Conservation (phyloP, 345 rosid genomes). For the Syzygium aqueum region DNA sequence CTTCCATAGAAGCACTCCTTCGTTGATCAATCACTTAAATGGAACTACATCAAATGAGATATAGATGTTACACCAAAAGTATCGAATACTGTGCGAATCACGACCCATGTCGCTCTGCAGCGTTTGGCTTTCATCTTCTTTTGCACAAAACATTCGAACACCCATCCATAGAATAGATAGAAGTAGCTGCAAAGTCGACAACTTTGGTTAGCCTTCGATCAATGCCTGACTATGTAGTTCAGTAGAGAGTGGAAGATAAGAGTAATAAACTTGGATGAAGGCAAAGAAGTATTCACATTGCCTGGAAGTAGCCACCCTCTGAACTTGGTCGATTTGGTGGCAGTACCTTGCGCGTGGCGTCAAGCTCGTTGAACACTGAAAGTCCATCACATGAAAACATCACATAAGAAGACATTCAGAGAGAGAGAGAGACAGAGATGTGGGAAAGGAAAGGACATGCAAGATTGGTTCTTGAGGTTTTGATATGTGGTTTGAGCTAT, state of each 20-base stretch:
- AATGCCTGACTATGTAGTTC: not conserved
- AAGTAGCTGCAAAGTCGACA: not conserved
- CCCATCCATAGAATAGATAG: not conserved
- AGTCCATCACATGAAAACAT: not conserved
- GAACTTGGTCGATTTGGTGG: not conserved
- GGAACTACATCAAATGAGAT: not conserved
- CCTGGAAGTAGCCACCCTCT: not conserved
- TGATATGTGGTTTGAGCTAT: not conserved
- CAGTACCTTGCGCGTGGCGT: not conserved
- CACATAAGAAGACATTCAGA: not conserved
- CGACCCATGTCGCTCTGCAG: not conserved
- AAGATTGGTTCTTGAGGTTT: not conserved
- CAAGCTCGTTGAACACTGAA: not conserved
- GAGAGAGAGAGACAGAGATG: not conserved
- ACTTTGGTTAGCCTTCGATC: not conserved
- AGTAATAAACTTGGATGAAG: not conserved
- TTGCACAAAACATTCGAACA: not conserved
- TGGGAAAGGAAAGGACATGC: not conserved
- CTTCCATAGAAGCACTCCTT: not conserved
- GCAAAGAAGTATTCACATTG: not conserved
- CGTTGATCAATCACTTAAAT: not conserved
- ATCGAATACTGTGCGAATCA: not conserved
- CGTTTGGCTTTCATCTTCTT: not conserved
- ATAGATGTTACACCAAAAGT: not conserved
- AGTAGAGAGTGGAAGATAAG: not conserved